Conservation (phyloP, 352 stramenopile genomes). For the Pythium insidiosum region DNA sequence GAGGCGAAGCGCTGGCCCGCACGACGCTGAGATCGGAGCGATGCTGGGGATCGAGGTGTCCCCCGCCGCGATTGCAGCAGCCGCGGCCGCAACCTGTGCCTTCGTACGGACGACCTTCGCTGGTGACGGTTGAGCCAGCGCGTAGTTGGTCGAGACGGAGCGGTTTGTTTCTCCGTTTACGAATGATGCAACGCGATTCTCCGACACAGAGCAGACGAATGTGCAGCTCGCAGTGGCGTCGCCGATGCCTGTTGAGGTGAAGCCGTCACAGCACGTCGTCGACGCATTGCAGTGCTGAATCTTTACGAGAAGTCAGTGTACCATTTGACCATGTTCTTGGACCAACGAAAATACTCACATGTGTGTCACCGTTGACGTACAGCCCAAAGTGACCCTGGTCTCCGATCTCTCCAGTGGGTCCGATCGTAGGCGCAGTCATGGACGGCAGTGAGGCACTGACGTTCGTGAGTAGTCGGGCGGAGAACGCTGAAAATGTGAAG, state of each 20-base stretch:
- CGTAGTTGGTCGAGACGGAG: constrained; percentile 36
- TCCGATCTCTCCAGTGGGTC: constrained; percentile 73
- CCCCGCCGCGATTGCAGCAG: constrained; percentile 1
- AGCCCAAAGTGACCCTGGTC: constrained; percentile 89
- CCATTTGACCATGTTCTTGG: neutral
- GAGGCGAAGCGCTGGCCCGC: constrained; percentile 67
- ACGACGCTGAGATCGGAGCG: constrained; percentile 32
- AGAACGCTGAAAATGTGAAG: constrained; percentile 72
- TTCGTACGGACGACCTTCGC: constrained; percentile 26
- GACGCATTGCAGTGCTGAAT: constrained; percentile 90
- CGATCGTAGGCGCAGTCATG: constrained; percentile 44
- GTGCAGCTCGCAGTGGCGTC: constrained; percentile 15
- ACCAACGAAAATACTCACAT: constrained; percentile 32
- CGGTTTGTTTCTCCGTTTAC: constrained; percentile 25
- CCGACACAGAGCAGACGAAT: constrained; percentile 34
- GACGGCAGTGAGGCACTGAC: constrained; percentile 31
- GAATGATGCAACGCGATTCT: constrained; percentile 25
- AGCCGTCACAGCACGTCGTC: constrained; percentile 79
- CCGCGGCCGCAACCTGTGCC: neutral
- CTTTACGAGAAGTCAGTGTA: constrained; percentile 13
- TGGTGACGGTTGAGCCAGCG: constrained; percentile 25
- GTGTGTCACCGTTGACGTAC: constrained; percentile 79
- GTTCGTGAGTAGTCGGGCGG: constrained; percentile 64
- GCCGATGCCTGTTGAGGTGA: constrained; percentile 10
- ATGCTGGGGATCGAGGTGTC: constrained; percentile 2